Evolutionary conservation across 129 eudicot species (phyloP).

Genomic region (Flaveria brownii): DNA sequence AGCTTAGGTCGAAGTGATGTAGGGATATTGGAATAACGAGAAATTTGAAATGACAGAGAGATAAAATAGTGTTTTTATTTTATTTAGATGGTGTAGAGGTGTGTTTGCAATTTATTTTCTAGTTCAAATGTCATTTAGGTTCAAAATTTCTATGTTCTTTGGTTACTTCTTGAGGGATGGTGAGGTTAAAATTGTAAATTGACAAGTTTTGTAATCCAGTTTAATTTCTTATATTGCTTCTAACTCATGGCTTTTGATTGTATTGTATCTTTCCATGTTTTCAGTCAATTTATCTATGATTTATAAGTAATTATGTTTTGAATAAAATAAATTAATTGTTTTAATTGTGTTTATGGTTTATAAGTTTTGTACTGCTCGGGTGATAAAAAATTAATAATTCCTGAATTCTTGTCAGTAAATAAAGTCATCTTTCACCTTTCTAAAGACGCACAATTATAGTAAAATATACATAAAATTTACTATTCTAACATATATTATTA

Average conservation of each 20-base stretch:
- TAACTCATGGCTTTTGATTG: not conserved
- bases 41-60: conserved; percentile 11
- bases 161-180: conserved; percentile 25
- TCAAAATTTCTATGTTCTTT: conserved; percentile 30
- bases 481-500: too few relatives aligned
- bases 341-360: not conserved
- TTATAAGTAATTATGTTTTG: too few relatives aligned
- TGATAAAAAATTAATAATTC: too few relatives aligned
- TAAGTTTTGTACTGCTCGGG: too few relatives aligned
- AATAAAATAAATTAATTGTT: not conserved
- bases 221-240: conserved; percentile 12
- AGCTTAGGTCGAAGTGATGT: conserved; percentile 25
- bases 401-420: too few relatives aligned
- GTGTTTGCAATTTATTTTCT: conserved; percentile 20
- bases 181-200: conserved; percentile 44
- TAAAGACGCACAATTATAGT: too few relatives aligned
- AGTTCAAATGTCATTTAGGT: conserved; percentile 21
- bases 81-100: conserved; percentile 29
- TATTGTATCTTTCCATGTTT: too few relatives aligned
- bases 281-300: too few relatives aligned
- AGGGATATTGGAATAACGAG: conserved; percentile 12
- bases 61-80: conserved; percentile 30
- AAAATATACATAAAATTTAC: too few relatives aligned
- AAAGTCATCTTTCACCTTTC: too few relatives aligned
- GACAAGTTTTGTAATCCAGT: conserved; percentile 51